phyloP scores from a whole-genome alignment of 108 stramenopile species.

The Conticribra guillardii region DNA sequence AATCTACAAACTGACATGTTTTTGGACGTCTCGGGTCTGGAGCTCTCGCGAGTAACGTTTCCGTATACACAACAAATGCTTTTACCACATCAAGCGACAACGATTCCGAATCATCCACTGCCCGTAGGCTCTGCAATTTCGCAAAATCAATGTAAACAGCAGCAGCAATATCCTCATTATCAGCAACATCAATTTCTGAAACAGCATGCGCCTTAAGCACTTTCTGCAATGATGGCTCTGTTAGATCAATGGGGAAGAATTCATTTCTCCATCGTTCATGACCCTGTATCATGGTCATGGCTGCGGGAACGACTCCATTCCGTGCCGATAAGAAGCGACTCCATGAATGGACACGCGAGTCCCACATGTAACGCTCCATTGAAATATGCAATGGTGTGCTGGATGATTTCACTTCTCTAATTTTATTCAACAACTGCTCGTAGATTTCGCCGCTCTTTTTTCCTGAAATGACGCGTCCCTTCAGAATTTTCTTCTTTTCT shows the following conservation, averaged over 20 bases:
- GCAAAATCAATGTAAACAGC: conserved; percentile 85
- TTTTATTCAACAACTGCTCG: conserved; percentile 51
- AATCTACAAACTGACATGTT: conserved; percentile 77
- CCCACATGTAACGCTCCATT: conserved; percentile 80
- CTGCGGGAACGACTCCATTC: conserved; percentile 72
- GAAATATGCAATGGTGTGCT: conserved; percentile 59
- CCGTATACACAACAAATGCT: conserved; percentile 83
- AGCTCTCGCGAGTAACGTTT: conserved; percentile 62
- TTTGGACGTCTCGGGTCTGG: conserved; percentile 72
- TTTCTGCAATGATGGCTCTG: conserved; percentile 58
- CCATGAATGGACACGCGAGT: conserved; percentile 82
- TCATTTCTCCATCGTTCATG: conserved; percentile 75
- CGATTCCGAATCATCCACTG: conserved; percentile 30
- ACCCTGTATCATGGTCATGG: conserved; percentile 78
- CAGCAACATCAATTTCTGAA: conserved; percentile 61
- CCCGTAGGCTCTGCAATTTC: conserved; percentile 56
- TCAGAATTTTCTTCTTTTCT: conserved; percentile 26
- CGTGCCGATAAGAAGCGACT: conserved; percentile 73
- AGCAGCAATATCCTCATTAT: conserved; percentile 45
- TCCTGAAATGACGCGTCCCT: conserved; percentile 32
- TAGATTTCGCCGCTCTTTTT: conserved; percentile 37
- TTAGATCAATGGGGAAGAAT: conserved; percentile 85
- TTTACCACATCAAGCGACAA: conserved; percentile 68
- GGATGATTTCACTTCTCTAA: conserved; percentile 49
- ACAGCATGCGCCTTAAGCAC: conserved; percentile 69